Base-by-base conservation (phyloP, 305 asterid species). In the Fraxinus angustifolia region DNA sequence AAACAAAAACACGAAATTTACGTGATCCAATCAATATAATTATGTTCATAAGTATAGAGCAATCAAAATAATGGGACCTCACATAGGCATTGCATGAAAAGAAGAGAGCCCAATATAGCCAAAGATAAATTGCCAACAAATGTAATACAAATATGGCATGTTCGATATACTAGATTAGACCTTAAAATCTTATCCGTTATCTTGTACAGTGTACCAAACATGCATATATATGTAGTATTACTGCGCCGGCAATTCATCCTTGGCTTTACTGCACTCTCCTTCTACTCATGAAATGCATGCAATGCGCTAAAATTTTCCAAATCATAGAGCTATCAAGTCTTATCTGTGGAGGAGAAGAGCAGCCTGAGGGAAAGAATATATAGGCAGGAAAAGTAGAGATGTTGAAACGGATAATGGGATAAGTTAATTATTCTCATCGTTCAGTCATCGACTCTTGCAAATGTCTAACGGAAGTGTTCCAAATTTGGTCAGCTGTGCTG, bases 101-200 rank as follows among this genome's bases (percentile, higher is more conserved):
- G 87, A 81, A 42, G 84, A 76, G 85, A 84, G 82, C 85, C 83
- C 87, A 81, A 81, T 60, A 8, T 84, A 84, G 87, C 87, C 87
- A 12, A 81, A 71, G 10, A 83, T 70, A 78, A 84, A 81, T 58
- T 78, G 87, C 85, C 87, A 80, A 71, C 65, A 50, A 76, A 76
- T 19, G 33, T 6, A 12, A 36, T 23, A 19, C 71, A 16, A 1
- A 80, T 26, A 65, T 26, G 34, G 7, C 38, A 67, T 26, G 17
- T 67, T 67, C 28, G 36, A 10, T 67, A 26, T 67, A 67, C 73
- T 28, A 1, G 38, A 26, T 67, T 23, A 28, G 35, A 67, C 36
- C 6, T 10, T 65, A 65, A 65, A 23, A 26, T 65, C n/a, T 65
- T 65, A 65, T 65, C 33, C 0, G 16, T 26, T 65, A 65, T 26